A percentile compares a stretch with the other conserved stretches of the same genome.
These are phyloP conservation scores for Pythium vanterpoolii DNA, from an alignment of 352 stramenopile genomes.

Conservation along the genomic window DNA sequence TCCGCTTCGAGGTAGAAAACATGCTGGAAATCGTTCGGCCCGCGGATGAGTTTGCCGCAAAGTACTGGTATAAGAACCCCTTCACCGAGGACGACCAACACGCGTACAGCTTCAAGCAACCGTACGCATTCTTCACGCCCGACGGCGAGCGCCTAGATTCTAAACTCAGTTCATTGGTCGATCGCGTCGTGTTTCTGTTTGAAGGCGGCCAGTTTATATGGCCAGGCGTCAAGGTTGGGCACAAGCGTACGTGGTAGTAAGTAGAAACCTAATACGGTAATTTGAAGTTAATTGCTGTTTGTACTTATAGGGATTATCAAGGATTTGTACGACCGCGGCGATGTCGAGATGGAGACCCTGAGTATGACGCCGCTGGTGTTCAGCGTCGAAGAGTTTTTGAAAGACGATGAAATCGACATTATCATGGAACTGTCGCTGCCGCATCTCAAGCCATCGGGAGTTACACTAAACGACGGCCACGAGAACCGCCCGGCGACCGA, in stretches of 20 bases:
- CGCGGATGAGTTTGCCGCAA: conserved; percentile 24
- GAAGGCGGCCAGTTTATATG: conserved; percentile 74
- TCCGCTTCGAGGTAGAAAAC: conserved; percentile 33
- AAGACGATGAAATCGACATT: conserved; percentile 67
- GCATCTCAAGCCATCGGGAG: conserved; percentile 52
- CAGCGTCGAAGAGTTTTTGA: conserved; percentile 62
- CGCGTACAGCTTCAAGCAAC: no score
- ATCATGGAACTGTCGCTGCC: conserved; percentile 62
- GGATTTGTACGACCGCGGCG: conserved; percentile 38
- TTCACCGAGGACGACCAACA: no score
- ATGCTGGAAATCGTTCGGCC: conserved; percentile 33
- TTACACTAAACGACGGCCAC: conserved; percentile 60
- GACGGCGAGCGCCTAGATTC: conserved; percentile 38
- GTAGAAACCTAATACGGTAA: neutral
- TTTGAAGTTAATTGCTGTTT: neutral
- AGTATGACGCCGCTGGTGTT: conserved; percentile 71
- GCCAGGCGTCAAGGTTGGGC: conserved; percentile 52
- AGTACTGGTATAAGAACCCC: no score
- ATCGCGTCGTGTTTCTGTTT: conserved; percentile 62
- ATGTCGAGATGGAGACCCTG: conserved; percentile 49
- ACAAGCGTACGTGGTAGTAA: conserved; percentile 44
- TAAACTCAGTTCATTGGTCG: conserved; percentile 29
- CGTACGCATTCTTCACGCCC: conserved; percentile 52
- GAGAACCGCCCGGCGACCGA: conserved; percentile 56
- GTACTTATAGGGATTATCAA: conserved; percentile 31